A percentile compares a stretch with the other conserved stretches of the same genome.
These are phyloP conservation scores for Chamaenerion angustifolium DNA, from an alignment of 345 rosid species.

Conservation along the genomic window DNA sequence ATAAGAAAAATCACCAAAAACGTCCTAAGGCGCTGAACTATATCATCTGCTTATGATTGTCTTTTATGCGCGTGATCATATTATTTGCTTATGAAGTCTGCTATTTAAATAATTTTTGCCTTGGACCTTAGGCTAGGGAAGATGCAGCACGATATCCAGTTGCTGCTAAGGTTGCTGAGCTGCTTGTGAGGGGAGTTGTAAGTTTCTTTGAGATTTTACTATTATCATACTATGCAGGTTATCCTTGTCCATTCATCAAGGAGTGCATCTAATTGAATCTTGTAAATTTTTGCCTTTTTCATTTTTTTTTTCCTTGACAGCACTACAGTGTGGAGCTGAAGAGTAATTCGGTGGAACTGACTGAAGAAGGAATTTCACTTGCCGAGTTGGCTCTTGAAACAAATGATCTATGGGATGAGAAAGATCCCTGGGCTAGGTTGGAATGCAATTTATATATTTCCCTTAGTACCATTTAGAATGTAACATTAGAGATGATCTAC, in stretches of 20 bases:
- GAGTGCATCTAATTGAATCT: not conserved
- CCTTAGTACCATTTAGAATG: not conserved
- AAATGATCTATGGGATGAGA: constrained; percentile 88
- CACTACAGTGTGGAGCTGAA: constrained; percentile 79
- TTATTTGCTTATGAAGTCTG: not conserved
- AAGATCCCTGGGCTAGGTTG: constrained; percentile 98
- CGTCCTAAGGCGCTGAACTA: not conserved
- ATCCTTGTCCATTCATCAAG: not conserved
- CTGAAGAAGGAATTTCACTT: constrained; percentile 81
- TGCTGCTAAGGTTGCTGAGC: constrained; percentile 92
- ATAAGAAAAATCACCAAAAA: not conserved
- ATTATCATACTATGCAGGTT: not conserved
- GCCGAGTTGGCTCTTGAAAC: constrained; percentile 98
- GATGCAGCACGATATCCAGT: constrained; percentile 93
- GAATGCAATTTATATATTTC: not conserved
- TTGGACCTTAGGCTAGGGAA: constrained; percentile 53
- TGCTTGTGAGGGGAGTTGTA: constrained; percentile 56
- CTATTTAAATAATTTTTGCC: constrained; percentile 4
- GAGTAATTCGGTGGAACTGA: constrained; percentile 94
- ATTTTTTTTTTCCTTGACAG: constrained; percentile 25
- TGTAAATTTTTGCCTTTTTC: not conserved
- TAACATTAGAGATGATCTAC: not conserved
- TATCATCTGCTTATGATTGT: constrained; percentile 1
- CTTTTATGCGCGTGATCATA: not conserved
- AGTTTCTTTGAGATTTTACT: constrained; percentile 17